phyloP scores from a whole-genome alignment of 805 yeast species.

The Saccharomyces jurei region DNA sequence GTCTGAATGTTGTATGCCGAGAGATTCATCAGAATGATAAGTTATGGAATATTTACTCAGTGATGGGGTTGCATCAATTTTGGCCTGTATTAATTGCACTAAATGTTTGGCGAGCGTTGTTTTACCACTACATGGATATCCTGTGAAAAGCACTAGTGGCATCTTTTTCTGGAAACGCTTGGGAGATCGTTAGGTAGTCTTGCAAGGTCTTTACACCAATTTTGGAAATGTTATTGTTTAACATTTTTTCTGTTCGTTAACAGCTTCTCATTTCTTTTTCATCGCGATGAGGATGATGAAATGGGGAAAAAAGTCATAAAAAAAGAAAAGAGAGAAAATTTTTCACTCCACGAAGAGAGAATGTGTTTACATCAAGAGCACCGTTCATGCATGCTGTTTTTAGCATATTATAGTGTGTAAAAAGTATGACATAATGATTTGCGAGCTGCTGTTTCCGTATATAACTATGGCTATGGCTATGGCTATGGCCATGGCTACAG shows the following conservation, averaged over 20 bases:
- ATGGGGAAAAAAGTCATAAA: not conserved
- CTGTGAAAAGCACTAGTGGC: conserved; percentile 82
- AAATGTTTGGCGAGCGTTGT: conserved; percentile 62
- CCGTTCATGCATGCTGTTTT: not conserved
- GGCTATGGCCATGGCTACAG: not conserved
- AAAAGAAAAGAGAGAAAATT: not conserved
- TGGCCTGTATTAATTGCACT: conserved; percentile 37
- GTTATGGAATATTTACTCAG: conserved; percentile 44
- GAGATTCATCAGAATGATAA: conserved; percentile 66
- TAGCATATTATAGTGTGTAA: not conserved
- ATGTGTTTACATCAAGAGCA: not conserved
- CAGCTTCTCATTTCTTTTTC: not conserved
- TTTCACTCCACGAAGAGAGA: not conserved
- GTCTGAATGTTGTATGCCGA: conserved; percentile 61
- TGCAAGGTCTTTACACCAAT: not conserved
- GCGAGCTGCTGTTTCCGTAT: not conserved
- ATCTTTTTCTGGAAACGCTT: conserved; percentile 31
- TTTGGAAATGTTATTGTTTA: not conserved
- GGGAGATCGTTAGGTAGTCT: not conserved
- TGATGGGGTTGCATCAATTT: conserved; percentile 37
- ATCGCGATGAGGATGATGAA: conserved; percentile 1
- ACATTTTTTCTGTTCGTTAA: not conserved
- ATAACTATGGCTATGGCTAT: not conserved
- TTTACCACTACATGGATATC: conserved; percentile 82
- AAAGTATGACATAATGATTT: not conserved